phyloP scores from a whole-genome alignment of 176 grass and related monocot genomes.

The Panicum miliaceum region DNA sequence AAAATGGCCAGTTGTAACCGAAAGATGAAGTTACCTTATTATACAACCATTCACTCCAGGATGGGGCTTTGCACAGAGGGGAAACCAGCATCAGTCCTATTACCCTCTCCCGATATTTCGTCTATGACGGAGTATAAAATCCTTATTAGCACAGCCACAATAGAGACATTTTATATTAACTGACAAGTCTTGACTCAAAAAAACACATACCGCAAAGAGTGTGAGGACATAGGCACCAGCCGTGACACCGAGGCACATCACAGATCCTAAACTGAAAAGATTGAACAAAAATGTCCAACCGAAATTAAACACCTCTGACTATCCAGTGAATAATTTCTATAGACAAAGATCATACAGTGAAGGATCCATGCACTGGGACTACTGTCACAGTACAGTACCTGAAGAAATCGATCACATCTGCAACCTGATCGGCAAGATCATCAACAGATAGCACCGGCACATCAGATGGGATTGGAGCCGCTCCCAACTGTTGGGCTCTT shows the following conservation, averaged over 20 bases:
- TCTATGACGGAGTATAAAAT: slow-evolving; percentile 37
- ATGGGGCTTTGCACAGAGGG: slow-evolving; percentile 77
- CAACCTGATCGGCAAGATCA: slow-evolving; percentile 82
- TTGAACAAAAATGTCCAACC: not conserved
- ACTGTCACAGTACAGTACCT: slow-evolving; percentile 47
- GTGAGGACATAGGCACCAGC: slow-evolving; percentile 93
- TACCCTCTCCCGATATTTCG: slow-evolving; percentile 76
- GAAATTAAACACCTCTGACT: not conserved
- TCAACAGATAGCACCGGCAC: slow-evolving; percentile 65
- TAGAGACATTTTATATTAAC: not conserved
- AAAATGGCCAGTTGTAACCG: slow-evolving; percentile 17
- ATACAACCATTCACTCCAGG: slow-evolving; percentile 91
- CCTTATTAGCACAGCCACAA: not conserved
- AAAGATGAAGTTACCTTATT: slow-evolving; percentile 57
- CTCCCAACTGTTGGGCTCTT: slow-evolving; percentile 70
- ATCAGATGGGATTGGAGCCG: slow-evolving; percentile 61
- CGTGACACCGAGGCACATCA: slow-evolving; percentile 93
- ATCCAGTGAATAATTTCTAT: not conserved
- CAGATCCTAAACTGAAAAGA: slow-evolving; percentile 67
- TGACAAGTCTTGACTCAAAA: not conserved
- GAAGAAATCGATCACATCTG: slow-evolving; percentile 84
- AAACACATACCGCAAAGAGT: slow-evolving; percentile 73
- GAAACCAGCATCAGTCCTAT: slow-evolving; percentile 85
- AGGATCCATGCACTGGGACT: not conserved
- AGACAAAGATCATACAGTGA: not conserved